Conservation (phyloP, 2,329 filamentous ascomycete genomes). For the Pseudogymnoascus sp. region DNA sequence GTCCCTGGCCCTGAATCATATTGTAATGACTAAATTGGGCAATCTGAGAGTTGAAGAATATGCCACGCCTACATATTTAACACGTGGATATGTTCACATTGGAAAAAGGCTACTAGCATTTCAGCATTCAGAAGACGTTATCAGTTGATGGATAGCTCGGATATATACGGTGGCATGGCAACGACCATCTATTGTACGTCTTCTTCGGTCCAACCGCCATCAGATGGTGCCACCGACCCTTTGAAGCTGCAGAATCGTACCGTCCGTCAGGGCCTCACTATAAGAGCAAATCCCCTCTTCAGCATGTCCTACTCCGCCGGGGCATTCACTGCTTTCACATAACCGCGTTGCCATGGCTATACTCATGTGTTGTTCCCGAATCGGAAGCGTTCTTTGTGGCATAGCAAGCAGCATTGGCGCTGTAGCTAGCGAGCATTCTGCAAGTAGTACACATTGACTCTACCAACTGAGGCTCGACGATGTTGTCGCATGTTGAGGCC, state of each 20-base stretch:
- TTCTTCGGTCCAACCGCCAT: background rate
- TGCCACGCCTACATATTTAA: background rate
- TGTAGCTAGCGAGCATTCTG: background rate
- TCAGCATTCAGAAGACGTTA: background rate
- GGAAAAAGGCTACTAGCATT: background rate
- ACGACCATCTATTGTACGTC: background rate
- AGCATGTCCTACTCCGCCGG: background rate
- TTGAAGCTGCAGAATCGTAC: background rate
- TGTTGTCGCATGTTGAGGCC: background rate
- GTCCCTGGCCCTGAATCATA: background rate
- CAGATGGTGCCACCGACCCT: background rate
- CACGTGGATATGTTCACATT: background rate
- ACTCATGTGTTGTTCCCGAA: background rate
- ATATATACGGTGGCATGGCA: background rate
- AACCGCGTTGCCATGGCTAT: constrained; percentile 1
- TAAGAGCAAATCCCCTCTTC: background rate
- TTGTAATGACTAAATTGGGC: background rate
- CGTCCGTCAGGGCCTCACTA: background rate
- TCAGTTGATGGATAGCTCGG: background rate
- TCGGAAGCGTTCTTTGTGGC: background rate
- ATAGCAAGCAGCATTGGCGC: background rate
- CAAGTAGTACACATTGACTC: background rate
- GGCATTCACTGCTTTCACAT: background rate
- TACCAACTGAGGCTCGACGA: background rate
- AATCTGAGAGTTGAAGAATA: background rate